Base-by-base conservation (phyloP, 73 alveolate species). In the Tetrahymena borealis region DNA sequence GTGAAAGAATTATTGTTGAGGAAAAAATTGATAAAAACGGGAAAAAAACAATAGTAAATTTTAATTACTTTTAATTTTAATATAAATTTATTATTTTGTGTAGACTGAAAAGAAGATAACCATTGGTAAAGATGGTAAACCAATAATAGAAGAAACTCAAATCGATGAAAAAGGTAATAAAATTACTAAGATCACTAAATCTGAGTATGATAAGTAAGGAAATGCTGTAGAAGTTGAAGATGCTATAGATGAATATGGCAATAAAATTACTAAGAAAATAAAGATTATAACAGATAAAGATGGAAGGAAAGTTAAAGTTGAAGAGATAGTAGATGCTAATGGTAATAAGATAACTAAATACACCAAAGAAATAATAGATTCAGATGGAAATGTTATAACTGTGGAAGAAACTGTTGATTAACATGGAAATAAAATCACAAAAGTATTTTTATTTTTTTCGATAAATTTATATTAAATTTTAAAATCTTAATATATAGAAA, bases 261-360 rank as follows among this genome's bases (percentile, higher is more conserved):
- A 93, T 38, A 93, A 93, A 39, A 93, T 43, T 36, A 60, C 33
- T 15, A 42, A 79, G 28, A 93, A 40, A 40, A 93, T 93, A 7
- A 93, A 90, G 36, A 77, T 93, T 32, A 40, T 93, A 1, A 41
- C 35, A 85, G 95, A 93, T 93, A 93, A 93, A 39, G 95, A 93
- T 85, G 95, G 95, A 79, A 38, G 79, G 31, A 35, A 93, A 36
- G 91, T 93, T 39, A 93, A 79, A 40, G 95, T 79, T 79, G 95
- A 93, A 93, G 79, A 39, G 7, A 93, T 90, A 3, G 79, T 90
- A 20, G 91, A 93, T 40, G 91, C 93, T 79, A 92, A 93, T 93
- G 95, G 95, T 31, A 93, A 78, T 32, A 93, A 93, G 32, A 60
- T 60, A 1, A 60, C 85, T 20, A 60, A 60, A 18, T 60, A 18